A percentile compares a stretch with the other conserved stretches of the same genome.
phyloP scores from a whole-genome alignment of 192 early-diverging fungal species.

The Podila epicladia region DNA sequence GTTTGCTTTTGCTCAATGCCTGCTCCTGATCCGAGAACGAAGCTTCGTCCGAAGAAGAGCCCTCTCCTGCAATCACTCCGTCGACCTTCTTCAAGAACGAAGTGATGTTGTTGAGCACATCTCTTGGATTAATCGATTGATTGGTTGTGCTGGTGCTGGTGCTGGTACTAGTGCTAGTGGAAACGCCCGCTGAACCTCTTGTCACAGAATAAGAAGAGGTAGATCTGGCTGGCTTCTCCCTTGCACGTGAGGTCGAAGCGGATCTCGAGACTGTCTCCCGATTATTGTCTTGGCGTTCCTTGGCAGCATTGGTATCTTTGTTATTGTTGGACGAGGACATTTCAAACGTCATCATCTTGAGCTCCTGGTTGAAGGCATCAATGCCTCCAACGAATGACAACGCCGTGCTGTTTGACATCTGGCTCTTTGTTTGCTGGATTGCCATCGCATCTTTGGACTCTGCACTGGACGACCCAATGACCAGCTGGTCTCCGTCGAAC shows the following conservation, averaged over 20 bases:
- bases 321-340: not conserved
- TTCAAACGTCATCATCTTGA: constrained; percentile 41
- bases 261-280: not conserved
- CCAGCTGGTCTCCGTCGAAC: constrained; percentile 27
- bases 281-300: not conserved
- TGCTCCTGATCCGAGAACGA: constrained; percentile 6
- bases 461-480: constrained; percentile 1
- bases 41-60: constrained; percentile 21
- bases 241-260: too few species aligned
- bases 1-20: not conserved
- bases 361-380: constrained; percentile 35
- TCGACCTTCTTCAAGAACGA: constrained; percentile 39
- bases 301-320: not conserved
- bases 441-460: not conserved
- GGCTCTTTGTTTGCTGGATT: not conserved
- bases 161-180: not conserved
- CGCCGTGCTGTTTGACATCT: constrained; percentile 5
- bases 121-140: constrained; percentile 11
- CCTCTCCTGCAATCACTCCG: constrained; percentile 31
- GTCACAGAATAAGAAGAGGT: not conserved
- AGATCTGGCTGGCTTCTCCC: not conserved
- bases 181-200: too few species aligned
- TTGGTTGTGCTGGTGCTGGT: constrained; percentile 1
- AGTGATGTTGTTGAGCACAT: constrained; percentile 25
- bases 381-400: constrained; percentile 44